phyloP scores from a whole-genome alignment of 1,139 yeast species.

The Suzukiozyma palmioleophila region DNA sequence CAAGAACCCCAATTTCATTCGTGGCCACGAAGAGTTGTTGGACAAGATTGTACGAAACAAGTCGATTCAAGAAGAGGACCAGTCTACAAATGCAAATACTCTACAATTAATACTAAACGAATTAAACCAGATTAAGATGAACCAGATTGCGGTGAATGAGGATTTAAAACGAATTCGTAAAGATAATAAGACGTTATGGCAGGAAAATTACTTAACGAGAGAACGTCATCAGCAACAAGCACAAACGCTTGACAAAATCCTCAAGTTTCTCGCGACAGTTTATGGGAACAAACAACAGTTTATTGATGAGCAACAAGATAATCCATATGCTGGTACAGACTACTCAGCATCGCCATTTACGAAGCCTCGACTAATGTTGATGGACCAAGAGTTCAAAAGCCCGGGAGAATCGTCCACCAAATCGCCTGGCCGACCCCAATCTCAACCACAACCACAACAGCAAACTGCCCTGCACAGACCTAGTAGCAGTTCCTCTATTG shows the following conservation, averaged over 20 bases:
- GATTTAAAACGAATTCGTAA: slow-evolving; percentile 77
- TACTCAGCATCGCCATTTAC: slow-evolving; percentile 16
- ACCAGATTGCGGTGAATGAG: slow-evolving; percentile 77
- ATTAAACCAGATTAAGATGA: slow-evolving; percentile 68
- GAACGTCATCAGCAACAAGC: slow-evolving; percentile 85
- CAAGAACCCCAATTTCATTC: slow-evolving; percentile 73
- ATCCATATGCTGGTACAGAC: slow-evolving; percentile 11
- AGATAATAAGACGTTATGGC: slow-evolving; percentile 90
- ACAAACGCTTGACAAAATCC: slow-evolving; percentile 80
- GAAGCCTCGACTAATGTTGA: slow-evolving; percentile 41
- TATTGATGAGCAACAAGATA: slow-evolving; percentile 3
- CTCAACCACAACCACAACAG: slow-evolving; percentile 12
- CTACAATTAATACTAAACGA: slow-evolving; percentile 61
- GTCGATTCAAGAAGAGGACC: slow-evolving; percentile 39
- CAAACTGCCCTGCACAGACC: slow-evolving; percentile 10
- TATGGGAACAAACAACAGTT: slow-evolving; percentile 55
- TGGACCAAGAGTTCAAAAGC: slow-evolving; percentile 32
- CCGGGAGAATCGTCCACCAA: slow-evolving; percentile 8
- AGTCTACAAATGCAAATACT: slow-evolving; percentile 25
- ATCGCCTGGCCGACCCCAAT: not conserved
- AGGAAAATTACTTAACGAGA: slow-evolving; percentile 75
- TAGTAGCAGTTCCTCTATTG: slow-evolving; percentile 22
- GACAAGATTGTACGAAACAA: slow-evolving; percentile 61
- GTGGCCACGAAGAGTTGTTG: slow-evolving; percentile 66
- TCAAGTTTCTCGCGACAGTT: slow-evolving; percentile 79